phyloP scores from a whole-genome alignment of 2,329 filamentous ascomycete species.

The Penicillium sp. region DNA sequence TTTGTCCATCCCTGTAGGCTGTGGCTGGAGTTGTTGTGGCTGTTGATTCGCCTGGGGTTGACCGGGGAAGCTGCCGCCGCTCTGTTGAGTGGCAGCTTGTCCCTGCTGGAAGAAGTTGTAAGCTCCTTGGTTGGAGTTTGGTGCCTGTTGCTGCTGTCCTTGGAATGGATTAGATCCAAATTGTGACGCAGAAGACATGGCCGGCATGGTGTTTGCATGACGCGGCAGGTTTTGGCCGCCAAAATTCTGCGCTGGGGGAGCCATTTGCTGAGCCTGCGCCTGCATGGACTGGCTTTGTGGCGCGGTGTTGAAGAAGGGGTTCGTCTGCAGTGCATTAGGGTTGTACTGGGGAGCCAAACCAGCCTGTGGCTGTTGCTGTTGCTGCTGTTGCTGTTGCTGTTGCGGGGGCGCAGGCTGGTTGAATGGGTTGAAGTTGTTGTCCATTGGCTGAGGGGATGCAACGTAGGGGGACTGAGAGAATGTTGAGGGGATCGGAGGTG shows the following conservation, averaged over 20 bases:
- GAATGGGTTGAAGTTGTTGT: constrained; percentile 46
- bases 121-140: constrained; percentile 20
- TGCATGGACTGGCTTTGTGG: constrained; percentile 24
- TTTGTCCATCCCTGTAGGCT: constrained; percentile 49
- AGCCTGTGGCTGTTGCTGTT: constrained; percentile 26
- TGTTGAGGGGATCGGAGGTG: constrained; percentile 43
- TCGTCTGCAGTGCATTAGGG: constrained; percentile 30
- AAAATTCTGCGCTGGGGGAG: constrained; percentile 10
- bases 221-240: constrained; percentile 25
- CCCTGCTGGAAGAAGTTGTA: constrained; percentile 39
- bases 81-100: constrained; percentile 28
- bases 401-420: constrained; percentile 37
- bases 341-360: constrained; percentile 25
- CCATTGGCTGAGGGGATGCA: constrained; percentile 38
- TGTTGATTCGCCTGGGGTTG: constrained; percentile 30
- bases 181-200: constrained; percentile 33
- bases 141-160: constrained; percentile 24
- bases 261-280: constrained; percentile 23
- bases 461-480: constrained; percentile 38
- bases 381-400: constrained; percentile 24
- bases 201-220: constrained; percentile 45
- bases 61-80: constrained; percentile 22
- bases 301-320: constrained; percentile 39
- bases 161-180: constrained; percentile 33
- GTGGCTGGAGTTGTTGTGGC: constrained; percentile 37